Percentiles rank a stretch among this genome's conserved stretches.
Evolutionary conservation across 2,329 filamentous ascomycete species (phyloP).

Genomic region (Claviceps fusiformis): DNA sequence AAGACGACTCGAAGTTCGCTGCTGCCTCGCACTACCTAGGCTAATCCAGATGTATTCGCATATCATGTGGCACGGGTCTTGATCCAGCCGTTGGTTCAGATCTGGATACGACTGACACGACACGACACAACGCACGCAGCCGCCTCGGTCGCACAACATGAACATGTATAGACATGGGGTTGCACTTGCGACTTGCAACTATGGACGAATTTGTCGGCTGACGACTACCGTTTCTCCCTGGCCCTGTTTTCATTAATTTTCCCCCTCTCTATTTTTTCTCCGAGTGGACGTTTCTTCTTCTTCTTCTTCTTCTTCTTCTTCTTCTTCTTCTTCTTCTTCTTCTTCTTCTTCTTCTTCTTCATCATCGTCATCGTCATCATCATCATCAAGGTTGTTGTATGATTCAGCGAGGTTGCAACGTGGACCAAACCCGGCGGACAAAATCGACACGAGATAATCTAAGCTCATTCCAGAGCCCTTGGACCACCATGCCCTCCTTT

Average conservation of each 20-base stretch:
- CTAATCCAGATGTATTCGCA: slow-evolving; percentile 1
- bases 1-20: background rate
- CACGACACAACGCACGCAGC: slow-evolving; percentile 2
- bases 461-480: background rate
- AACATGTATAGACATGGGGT: background rate
- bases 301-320: no score
- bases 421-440: background rate
- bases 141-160: background rate
- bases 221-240: background rate
- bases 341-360: no score
- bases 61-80: background rate
- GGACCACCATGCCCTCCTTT: background rate
- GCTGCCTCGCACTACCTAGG: background rate
- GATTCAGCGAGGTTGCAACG: background rate
- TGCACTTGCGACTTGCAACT: background rate
- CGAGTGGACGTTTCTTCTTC: no score
- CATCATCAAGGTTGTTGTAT: background rate
- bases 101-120: background rate
- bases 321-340: no score
- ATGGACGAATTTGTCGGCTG: background rate
- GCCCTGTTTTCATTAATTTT: background rate
- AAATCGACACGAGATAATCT: background rate
- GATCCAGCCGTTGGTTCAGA: background rate
- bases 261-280: no score
- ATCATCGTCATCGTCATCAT: no score